phyloP scores from a whole-genome alignment of 176 grass and related monocot species.

The Aegilops bicornis region DNA sequence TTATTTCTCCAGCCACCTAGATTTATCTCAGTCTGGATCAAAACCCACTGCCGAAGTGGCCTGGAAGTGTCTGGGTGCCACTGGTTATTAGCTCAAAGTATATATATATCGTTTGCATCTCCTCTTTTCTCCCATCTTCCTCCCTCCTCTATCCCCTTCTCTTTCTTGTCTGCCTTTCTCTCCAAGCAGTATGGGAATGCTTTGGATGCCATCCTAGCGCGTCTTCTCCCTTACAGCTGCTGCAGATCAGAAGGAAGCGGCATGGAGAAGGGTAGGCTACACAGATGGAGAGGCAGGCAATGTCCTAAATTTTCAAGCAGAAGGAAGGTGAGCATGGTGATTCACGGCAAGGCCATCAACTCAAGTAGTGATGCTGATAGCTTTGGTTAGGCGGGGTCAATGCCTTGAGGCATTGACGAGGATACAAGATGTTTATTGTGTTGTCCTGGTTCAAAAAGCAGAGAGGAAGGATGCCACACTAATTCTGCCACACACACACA shows the following conservation, averaged over 20 bases:
- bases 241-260: background rate
- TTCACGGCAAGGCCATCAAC: conserved; percentile 6
- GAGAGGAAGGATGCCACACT: background rate
- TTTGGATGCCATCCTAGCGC: no score
- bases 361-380: background rate
- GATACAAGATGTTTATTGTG: conserved; percentile 6
- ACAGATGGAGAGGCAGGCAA: background rate
- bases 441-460: background rate
- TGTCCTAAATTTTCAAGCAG: background rate
- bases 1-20: no score
- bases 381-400: background rate
- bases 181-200: no score
- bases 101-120: no score
- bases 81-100: no score
- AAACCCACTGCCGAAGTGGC: no score
- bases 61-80: no score
- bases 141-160: no score
- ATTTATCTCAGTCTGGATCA: no score
- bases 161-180: no score
- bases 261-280: background rate
- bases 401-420: background rate
- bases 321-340: background rate
- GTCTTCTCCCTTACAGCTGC: no score
- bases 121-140: no score
- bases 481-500: background rate